Evolutionary conservation across 257 asterid species (phyloP).

Genomic region (Haberlea rhodopensis): DNA sequence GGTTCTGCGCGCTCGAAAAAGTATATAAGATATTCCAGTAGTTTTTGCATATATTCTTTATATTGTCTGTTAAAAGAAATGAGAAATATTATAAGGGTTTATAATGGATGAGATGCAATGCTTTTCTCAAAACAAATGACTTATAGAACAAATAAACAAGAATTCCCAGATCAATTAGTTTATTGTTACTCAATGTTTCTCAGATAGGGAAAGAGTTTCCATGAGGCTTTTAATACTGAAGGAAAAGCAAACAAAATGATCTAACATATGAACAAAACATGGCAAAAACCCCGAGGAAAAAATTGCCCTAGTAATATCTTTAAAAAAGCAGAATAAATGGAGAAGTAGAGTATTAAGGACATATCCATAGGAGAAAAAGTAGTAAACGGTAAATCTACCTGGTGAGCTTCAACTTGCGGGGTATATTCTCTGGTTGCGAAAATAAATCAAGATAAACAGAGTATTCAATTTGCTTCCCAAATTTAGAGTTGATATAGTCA

Average conservation of each 20-base stretch:
- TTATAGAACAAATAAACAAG: not conserved
- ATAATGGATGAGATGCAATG: not conserved
- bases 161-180: too few relatives aligned
- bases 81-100: conserved; percentile 3
- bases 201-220: too few relatives aligned
- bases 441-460: conserved; percentile 78
- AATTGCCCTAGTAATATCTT: not conserved
- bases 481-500: conserved; percentile 79
- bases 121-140: not conserved
- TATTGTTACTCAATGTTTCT: too few relatives aligned
- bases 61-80: conserved; percentile 61
- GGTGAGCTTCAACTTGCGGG: conserved; percentile 66
- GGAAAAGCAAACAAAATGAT: not conserved
- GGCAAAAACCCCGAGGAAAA: not conserved
- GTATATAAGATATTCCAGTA: conserved; percentile 71
- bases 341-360: conserved; percentile 8
- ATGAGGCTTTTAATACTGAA: too few relatives aligned
- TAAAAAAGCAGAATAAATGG: not conserved
- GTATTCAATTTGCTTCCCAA: conserved; percentile 79
- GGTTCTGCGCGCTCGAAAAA: conserved; percentile 85
- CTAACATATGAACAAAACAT: not conserved
- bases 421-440: conserved; percentile 53
- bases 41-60: conserved; percentile 70
- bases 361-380: not conserved
- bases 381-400: conserved; percentile 45